These are phyloP conservation scores for Asterionellopsis glacialis DNA, from an alignment of 108 stramenopile species.

Conservation along the genomic window DNA sequence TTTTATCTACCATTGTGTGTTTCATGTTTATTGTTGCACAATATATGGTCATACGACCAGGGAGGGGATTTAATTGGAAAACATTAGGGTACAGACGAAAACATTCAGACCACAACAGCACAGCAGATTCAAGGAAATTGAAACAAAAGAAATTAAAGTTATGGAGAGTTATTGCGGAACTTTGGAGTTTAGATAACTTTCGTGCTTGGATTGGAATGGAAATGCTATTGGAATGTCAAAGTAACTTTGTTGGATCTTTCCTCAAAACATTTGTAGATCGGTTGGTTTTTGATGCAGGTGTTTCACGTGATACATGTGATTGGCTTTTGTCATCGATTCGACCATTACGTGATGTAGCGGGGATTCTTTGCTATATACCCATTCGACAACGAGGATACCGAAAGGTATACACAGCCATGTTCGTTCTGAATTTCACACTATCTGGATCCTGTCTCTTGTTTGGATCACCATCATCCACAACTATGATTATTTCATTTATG, in stretches of 20 bases:
- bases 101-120: neutral
- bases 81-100: conserved; percentile 5
- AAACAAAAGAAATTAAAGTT: conserved; percentile 12
- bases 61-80: neutral
- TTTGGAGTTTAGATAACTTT: conserved; percentile 36
- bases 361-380: conserved; percentile 40
- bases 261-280: conserved; percentile 45
- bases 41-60: conserved; percentile 6
- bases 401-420: conserved; percentile 24
- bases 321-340: conserved; percentile 32
- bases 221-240: conserved; percentile 34
- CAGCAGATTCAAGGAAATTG: no score
- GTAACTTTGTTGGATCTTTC: conserved; percentile 26
- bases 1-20: conserved; percentile 15
- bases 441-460: conserved; percentile 12
- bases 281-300: conserved; percentile 18
- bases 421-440: conserved; percentile 25
- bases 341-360: conserved; percentile 27
- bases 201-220: conserved; percentile 44
- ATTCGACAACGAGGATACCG: conserved; percentile 44
- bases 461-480: conserved; percentile 20
- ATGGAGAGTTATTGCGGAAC: conserved; percentile 21
- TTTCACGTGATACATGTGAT: conserved; percentile 35
- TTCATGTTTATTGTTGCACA: conserved; percentile 26
- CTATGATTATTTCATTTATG: conserved; percentile 24